Percentiles rank a stretch among this genome's conserved stretches.
These are phyloP conservation scores for Letharia lupina DNA, from an alignment of 495 filamentous ascomycete species.

Conservation along the genomic window DNA sequence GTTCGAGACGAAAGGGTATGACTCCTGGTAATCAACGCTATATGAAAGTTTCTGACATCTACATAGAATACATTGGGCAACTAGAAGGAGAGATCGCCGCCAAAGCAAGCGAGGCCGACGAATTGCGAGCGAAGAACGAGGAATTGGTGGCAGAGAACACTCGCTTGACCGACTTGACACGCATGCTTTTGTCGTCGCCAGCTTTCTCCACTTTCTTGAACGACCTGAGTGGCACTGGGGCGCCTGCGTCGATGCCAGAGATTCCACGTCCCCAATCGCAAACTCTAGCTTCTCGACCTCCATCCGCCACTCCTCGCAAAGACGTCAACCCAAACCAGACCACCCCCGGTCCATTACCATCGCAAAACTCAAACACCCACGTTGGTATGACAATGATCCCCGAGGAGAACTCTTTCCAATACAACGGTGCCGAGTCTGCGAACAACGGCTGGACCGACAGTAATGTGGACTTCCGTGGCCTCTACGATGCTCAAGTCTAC, in stretches of 20 bases:
- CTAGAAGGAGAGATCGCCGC: slow-evolving; percentile 76
- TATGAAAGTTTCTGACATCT: slow-evolving; percentile 38
- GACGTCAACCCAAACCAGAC: slow-evolving; percentile 54
- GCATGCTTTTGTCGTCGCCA: slow-evolving; percentile 77
- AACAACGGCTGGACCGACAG: slow-evolving; percentile 46
- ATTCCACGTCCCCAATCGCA: slow-evolving; percentile 31
- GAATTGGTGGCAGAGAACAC: slow-evolving; percentile 71
- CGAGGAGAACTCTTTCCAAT: slow-evolving; percentile 55
- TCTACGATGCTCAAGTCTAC: slow-evolving; percentile 67
- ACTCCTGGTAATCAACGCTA: slow-evolving; percentile 25
- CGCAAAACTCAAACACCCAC: slow-evolving; percentile 44
- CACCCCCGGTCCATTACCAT: slow-evolving; percentile 40
- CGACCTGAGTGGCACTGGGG: slow-evolving; percentile 50
- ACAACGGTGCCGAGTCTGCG: slow-evolving; percentile 50
- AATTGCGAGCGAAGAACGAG: slow-evolving; percentile 64
- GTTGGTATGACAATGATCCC: slow-evolving; percentile 69
- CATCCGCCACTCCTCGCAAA: slow-evolving; percentile 43
- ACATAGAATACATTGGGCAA: slow-evolving; percentile 82
- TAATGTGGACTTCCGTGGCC: slow-evolving; percentile 42
- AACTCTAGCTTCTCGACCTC: slow-evolving; percentile 29
- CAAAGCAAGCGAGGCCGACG: slow-evolving; percentile 61
- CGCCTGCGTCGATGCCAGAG: slow-evolving; percentile 32
- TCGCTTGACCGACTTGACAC: slow-evolving; percentile 66
- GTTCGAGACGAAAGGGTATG: slow-evolving; percentile 89
- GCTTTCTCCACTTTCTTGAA: slow-evolving; percentile 76